These are phyloP conservation scores for Rhynchosporium secalis DNA, from an alignment of 2,329 filamentous ascomycete genomes.

Conservation along the genomic window DNA sequence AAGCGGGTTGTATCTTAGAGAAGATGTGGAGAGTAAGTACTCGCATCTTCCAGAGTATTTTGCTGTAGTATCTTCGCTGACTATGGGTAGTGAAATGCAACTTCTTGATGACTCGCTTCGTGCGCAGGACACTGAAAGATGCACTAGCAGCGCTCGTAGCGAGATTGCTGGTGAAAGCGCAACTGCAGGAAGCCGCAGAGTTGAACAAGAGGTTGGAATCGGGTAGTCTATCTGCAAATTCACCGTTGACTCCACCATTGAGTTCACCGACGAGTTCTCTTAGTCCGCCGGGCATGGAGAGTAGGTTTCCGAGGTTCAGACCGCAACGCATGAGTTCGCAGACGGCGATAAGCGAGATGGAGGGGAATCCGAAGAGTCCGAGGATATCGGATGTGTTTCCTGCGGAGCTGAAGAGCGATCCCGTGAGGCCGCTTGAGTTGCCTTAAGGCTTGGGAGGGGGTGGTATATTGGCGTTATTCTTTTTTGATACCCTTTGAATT, in stretches of 20 bases:
- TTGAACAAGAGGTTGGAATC: conserved; percentile 28
- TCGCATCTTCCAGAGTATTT: background rate
- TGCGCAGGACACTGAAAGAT: conserved; percentile 78
- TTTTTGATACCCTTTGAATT: conserved; percentile 5
- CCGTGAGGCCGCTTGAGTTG: conserved; percentile 38
- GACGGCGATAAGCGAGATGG: conserved; percentile 27
- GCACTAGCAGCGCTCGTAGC: conserved; percentile 72
- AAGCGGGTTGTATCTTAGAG: conserved; percentile 73
- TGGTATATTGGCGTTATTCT: background rate
- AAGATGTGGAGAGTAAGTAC: conserved; percentile 68
- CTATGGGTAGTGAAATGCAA: conserved; percentile 63
- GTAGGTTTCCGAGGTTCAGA: conserved; percentile 20
- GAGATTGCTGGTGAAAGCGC: conserved; percentile 53
- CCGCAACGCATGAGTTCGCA: conserved; percentile 19
- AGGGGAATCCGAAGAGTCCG: conserved; percentile 17
- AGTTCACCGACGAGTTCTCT: conserved; percentile 6
- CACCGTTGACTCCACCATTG: conserved; percentile 18
- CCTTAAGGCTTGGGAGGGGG: background rate
- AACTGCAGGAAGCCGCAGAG: conserved; percentile 37
- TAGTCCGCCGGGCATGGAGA: conserved; percentile 15
- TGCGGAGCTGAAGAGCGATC: conserved; percentile 21
- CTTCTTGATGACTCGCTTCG: conserved; percentile 69
- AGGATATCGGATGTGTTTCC: background rate
- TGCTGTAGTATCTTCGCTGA: background rate
- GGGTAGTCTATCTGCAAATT: conserved; percentile 16